Evolutionary conservation across 257 asterid species (phyloP), one percentile per base, ranked within the genome.

Genomic region (Fraxinus cuspidata): DNA sequence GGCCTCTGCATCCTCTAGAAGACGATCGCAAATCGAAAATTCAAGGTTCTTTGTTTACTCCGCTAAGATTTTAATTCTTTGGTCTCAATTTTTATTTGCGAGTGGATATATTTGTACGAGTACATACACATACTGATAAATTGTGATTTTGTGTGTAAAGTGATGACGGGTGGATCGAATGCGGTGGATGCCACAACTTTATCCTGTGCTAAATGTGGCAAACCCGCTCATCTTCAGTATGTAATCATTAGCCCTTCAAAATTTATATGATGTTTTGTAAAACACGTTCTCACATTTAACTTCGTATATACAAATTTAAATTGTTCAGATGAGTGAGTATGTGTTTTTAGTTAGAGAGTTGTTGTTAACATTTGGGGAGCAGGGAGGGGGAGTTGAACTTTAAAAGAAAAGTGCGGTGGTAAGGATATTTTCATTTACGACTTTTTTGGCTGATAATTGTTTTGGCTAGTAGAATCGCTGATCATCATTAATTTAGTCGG

Each of bases 151-250:
- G 75, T 70, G 80, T 18, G 38, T 13, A 13, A 12, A 68, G 74
- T 19, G 38, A 88, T 83, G 90, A 84, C 84, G 28, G 84, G 84
- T 47, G 85, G 87, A 84, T 84, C 90, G 7, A 88, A 85, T 42
- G 80, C 77, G 72, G 81, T 35, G 40, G 87, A 79, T 29, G 65
- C 78, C 70, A 32, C 81, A 65, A 37, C 81, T 47, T 82, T 88
- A 32, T 89, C 86, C 7, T 95, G 99, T 86, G 90, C 89, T 72
- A 90, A 89, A 81, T 95, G 99, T 78, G 96, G 99, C 83, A 87
- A 91, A 77, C 91, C 96, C 42, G 96, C 99, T 79, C 71, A 84
- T 81, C 96, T 93, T 65, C 98, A 92, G 98, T 94, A 88, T 70
- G 97, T 42, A 34, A 29, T 82, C 70, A 15, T 78, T 0, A 15